Evolutionary conservation across 768 basidiomycete species (phyloP).

Genomic region (Auricularia sp.): DNA sequence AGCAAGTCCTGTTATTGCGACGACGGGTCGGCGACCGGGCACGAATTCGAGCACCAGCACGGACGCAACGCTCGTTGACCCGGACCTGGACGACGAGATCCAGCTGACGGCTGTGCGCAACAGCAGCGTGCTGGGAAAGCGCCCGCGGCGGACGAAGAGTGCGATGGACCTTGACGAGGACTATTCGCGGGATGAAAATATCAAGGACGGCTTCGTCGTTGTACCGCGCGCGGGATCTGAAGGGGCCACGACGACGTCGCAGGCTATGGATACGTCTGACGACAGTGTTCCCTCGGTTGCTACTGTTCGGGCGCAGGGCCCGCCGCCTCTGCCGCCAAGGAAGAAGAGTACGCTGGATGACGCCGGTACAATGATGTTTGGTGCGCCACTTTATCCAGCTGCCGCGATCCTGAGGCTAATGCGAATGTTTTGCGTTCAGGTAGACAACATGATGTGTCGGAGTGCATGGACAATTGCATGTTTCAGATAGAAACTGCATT

Average conservation of each 20-base stretch:
- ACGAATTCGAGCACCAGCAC: slow-evolving; percentile 64
- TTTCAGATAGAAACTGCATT: slow-evolving; percentile 95
- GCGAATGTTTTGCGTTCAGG: slow-evolving; percentile 34
- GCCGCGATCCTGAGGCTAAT: slow-evolving; percentile 8
- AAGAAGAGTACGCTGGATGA: slow-evolving; percentile 32
- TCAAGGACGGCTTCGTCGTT: slow-evolving; percentile 34
- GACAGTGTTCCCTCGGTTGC: background rate
- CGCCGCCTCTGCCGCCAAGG: slow-evolving; percentile 45
- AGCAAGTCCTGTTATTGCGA: background rate
- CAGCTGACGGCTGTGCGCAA: background rate
- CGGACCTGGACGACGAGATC: background rate
- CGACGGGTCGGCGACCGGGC: background rate
- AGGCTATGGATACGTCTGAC: background rate
- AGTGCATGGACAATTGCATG: slow-evolving; percentile 99
- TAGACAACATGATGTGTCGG: slow-evolving; percentile 94
- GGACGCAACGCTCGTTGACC: slow-evolving; percentile 77
- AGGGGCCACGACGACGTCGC: background rate
- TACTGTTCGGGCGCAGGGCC: slow-evolving; percentile 31
- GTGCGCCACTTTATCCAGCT: slow-evolving; percentile 28
- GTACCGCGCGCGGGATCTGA: slow-evolving; percentile 26
- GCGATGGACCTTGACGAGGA: slow-evolving; percentile 47
- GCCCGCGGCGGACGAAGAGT: slow-evolving; percentile 27
- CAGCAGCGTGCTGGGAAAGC: slow-evolving; percentile 55
- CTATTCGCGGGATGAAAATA: slow-evolving; percentile 6
- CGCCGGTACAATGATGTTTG: slow-evolving; percentile 86